phyloP scores from a whole-genome alignment of 2,329 filamentous ascomycete genomes.

The Pyricularia grisea region DNA sequence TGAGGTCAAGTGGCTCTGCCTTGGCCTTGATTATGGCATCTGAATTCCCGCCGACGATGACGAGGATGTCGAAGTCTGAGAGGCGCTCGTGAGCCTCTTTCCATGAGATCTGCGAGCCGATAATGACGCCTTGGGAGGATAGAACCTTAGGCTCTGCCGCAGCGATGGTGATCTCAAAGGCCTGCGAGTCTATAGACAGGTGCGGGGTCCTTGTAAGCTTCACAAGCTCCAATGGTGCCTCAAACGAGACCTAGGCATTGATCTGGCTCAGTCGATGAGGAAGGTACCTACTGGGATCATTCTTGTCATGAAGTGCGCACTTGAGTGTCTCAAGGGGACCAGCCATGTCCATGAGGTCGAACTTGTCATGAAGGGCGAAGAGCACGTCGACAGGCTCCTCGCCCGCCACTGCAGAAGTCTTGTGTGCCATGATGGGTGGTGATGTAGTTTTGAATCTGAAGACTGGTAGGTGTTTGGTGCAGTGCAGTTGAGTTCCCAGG shows the following conservation, averaged over 20 bases:
- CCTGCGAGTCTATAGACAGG: slow-evolving; percentile 35
- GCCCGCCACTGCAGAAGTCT: slow-evolving; percentile 49
- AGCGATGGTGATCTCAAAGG: slow-evolving; percentile 49
- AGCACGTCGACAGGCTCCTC: slow-evolving; percentile 48
- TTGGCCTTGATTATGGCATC: slow-evolving; percentile 58
- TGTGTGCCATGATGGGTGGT: slow-evolving; percentile 44
- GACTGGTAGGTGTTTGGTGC: neutral
- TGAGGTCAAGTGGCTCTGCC: slow-evolving; percentile 59
- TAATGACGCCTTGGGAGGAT: slow-evolving; percentile 54
- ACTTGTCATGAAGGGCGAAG: slow-evolving; percentile 50
- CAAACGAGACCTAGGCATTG: slow-evolving; percentile 3
- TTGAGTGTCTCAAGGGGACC: slow-evolving; percentile 44
- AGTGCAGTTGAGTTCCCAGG: neutral
- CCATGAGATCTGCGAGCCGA: slow-evolving; percentile 68
- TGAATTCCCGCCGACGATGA: slow-evolving; percentile 64
- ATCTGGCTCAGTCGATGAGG: neutral
- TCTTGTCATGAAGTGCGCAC: slow-evolving; percentile 40
- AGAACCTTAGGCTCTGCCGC: slow-evolving; percentile 43
- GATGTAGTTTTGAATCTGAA: slow-evolving; percentile 8
- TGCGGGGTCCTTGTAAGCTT: slow-evolving; percentile 1
- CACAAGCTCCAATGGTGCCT: neutral
- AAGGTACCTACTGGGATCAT: slow-evolving; percentile 37
- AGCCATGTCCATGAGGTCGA: slow-evolving; percentile 49
- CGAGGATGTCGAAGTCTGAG: slow-evolving; percentile 68
- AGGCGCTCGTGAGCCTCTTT: slow-evolving; percentile 68